Percentiles rank a stretch among this genome's conserved stretches.
These are phyloP conservation scores for Zarea fungicola DNA, from an alignment of 2,329 filamentous ascomycete species.

Conservation along the genomic window DNA sequence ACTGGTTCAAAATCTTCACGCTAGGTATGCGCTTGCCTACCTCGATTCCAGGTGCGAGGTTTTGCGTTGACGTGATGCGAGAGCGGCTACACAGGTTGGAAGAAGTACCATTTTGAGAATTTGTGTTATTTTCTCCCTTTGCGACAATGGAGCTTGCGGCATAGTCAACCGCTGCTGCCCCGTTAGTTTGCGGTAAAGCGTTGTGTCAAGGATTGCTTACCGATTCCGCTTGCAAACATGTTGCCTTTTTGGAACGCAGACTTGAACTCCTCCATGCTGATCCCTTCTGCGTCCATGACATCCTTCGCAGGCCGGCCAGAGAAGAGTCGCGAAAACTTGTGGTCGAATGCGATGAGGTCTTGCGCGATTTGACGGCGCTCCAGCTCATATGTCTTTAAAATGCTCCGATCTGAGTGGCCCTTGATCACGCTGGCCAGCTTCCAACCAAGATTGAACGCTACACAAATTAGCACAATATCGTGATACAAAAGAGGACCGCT, in stretches of 20 bases:
- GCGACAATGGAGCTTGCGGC: conserved; percentile 49
- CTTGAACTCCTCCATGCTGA: conserved; percentile 60
- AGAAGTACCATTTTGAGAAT: too few species aligned
- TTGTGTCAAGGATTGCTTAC: conserved; percentile 20
- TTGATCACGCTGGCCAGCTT: conserved; percentile 46
- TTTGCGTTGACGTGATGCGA: conserved; percentile 17
- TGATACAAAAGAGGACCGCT: neutral
- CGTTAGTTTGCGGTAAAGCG: too few species aligned
- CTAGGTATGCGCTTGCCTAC: conserved; percentile 54
- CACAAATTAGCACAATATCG: conserved; percentile 18
- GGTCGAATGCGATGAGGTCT: conserved; percentile 61
- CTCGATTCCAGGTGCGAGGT: conserved; percentile 35
- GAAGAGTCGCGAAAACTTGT: conserved; percentile 52
- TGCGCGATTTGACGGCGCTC: conserved; percentile 57
- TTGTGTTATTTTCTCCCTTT: too few species aligned
- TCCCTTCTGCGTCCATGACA: conserved; percentile 53
- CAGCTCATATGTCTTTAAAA: conserved; percentile 45
- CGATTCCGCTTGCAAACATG: conserved; percentile 53
- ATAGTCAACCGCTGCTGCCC: conserved; percentile 48
- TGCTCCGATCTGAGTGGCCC: conserved; percentile 34
- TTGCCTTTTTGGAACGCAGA: conserved; percentile 54
- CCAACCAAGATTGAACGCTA: conserved; percentile 50
- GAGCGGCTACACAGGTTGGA: too few species aligned
- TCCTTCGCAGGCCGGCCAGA: conserved; percentile 53
- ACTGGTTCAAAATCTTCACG: conserved; percentile 55